Evolutionary conservation across 805 yeast species (phyloP).

Genomic region (Blastobotrys chiropterorum): DNA sequence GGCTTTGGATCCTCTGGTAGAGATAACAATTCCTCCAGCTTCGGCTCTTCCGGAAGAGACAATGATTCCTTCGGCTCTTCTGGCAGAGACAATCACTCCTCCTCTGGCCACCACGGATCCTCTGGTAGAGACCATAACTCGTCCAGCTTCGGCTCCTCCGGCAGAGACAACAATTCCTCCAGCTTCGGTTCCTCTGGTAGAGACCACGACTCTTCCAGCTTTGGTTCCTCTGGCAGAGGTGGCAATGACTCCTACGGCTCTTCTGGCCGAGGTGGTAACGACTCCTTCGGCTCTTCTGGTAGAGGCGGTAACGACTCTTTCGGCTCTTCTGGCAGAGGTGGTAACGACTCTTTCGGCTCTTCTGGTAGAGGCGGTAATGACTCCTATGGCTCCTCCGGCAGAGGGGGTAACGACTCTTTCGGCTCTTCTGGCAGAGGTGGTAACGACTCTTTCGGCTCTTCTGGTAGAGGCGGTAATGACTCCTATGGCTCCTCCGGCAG

Average conservation of each 20-base stretch:
- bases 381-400: constrained; percentile 29
- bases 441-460: constrained; percentile 25
- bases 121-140: constrained; percentile 23
- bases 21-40: constrained; percentile 29
- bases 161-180: constrained; percentile 7
- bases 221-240: constrained; percentile 21
- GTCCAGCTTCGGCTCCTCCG: constrained; percentile 9
- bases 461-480: constrained; percentile 12
- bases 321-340: constrained; percentile 18
- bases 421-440: constrained; percentile 24
- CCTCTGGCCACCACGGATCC: constrained; percentile 30
- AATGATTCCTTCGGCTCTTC: constrained; percentile 12
- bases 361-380: constrained; percentile 31
- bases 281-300: constrained; percentile 11
- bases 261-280: neutral
- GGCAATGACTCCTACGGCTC: constrained; percentile 10
- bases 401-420: constrained; percentile 24
- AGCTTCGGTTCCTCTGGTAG: constrained; percentile 4
- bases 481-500: constrained; percentile 29
- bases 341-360: constrained; percentile 30
- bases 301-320: constrained; percentile 12
- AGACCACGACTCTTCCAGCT: constrained; percentile 19
- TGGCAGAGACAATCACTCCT: constrained; percentile 11
- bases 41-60: constrained; percentile 28
- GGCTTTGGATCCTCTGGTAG: constrained; percentile 19